Evolutionary conservation across 768 basidiomycete species (phyloP), one percentile per base, ranked within the genome.

Genomic region (Rhizopogon salebrosus): DNA sequence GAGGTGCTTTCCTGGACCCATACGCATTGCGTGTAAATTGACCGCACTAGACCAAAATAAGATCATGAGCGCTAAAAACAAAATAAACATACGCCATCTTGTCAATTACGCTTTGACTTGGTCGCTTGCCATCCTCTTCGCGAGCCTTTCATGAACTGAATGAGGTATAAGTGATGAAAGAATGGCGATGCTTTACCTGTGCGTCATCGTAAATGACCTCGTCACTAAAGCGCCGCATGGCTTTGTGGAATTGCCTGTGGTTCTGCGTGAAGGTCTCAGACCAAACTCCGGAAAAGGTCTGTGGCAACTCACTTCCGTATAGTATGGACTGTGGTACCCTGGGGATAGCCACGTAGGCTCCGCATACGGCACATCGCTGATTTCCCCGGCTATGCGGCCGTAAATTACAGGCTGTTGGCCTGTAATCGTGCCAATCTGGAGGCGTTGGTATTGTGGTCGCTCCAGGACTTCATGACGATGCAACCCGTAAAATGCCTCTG

Each of bases 101-200:
- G 60, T 93, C 82, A 45, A 94, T 72, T 31, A 95, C 87, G 48
- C 72, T 70, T 64, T 87, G 80, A 54, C 83, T 86, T 0, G 92
- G 87, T 23, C 88, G 79, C 73, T 95, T 95, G n/a, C 93, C 92
- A 60, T 89, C 89, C 58, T 85, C 87, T 72, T 97, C 95, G 56
- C 86, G 83, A 20, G 77, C 75, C 75, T 83, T 59, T 11, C 11
- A 31, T 20, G 36, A 24, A 18, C 39, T 64, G 14, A 56, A 54
- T 50, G 3, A 61, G 2, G 56, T 67, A 57, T 67, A 63, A 46
- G 61, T 22, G 6, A 38, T 43, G 49, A 38, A 36, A 61, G 9
- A 22, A 57, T 46, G 18, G n/a, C 43, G 4, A 51, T 40, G 14
- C 36, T 6, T 16, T 54, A 62, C 67, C 58, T 67, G 65, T 9